Base-by-base conservation (phyloP, 2,329 filamentous ascomycete genomes). In the Cordyceps javanica region DNA sequence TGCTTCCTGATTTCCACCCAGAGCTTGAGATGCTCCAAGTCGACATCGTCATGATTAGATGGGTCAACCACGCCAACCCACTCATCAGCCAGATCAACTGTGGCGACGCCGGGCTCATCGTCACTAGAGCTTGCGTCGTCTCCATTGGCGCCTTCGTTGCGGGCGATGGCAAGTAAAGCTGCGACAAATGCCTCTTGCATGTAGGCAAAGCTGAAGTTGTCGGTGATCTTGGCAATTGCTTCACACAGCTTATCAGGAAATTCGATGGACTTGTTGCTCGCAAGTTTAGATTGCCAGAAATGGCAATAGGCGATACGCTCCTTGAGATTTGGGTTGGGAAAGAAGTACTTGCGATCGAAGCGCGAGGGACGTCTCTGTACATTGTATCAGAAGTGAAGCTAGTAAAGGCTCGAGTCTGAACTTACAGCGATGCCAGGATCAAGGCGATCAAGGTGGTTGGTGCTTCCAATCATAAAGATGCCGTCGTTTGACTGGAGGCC, bases 171-270 rank as follows among this genome's bases (percentile, higher is more conserved):
- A 26, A 88, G 71, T 55, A 88, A 66, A 2, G 81, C 78, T 1
- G 83, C 83, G 0, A 88, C 82, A 65, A 88, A 88, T 0, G 82
- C 85, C 67, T 88, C 86, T 65, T 89, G 85, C 69, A 88, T 79
- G 65, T 88, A 88, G 0, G 85, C 85, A 66, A 88, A 88, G 62
- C 82, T 85, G 68, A 88, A 88, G n/a, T 77, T 77, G 26, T 80
- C 70, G 0, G 84, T 88, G 60, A 87, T 83, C 10, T 75, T 75
- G 3, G 85, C 85, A 60, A 88, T 79, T n/a, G 80, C 78, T 1
- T 67, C 65, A 65, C 80, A 83, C 5, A 88, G 74, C 60, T 75
- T 72, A 65, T 82, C 76, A 0, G 84, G 83, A 62, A 88, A 88
- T 7, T 82, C 78, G 41, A 88, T 72, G 9, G 79, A 75, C 60